Base-by-base conservation (phyloP, 164 flowering plant species). In the Nelumbo lutea region DNA sequence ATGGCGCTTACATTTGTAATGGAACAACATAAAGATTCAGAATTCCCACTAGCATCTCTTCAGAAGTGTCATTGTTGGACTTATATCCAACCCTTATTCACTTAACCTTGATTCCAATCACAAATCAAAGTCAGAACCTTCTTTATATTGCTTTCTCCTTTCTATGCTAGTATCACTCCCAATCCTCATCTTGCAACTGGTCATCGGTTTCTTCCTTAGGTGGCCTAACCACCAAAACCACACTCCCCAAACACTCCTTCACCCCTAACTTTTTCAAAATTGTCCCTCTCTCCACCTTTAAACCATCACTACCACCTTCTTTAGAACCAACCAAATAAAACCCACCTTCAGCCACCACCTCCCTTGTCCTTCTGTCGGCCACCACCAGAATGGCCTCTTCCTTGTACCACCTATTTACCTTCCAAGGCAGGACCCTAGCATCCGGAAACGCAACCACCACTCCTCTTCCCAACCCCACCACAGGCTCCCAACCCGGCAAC, bases 371-470 rank as follows among this genome's bases (percentile, higher is more conserved):
- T 67, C 97, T 78, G 72, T 93, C 88, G 9, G 75, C 86, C 68
- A 91, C 86, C 69, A 90, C 96, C 88, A 93, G 67, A 2, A 93
- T 76, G 10, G 86, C 64, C 69, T 93, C 98, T 70, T 90, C 91
- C 65, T 75, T 80, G 43, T 85, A 84, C 88, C 85, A 81, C 79
- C 86, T 82, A 42, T 89, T 88, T 56, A 61, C 87, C 76, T 73
- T 88, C 98, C 98, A 93, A 0, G 98, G 98, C 84, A 93, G 73
- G 3, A 67, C 94, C 64, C 87, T 74, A 1, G 88, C 96, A 59
- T 89, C 90, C 6, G 38, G 11, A 70, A 89, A 90, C 1, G 83
- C 70, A 66, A 93, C 88, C 65, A 72, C 97, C 62, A 89, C 91
- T 9, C 88, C 90, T 1, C 87, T 79, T 11, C 59, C 78, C 27